Evolutionary conservation across 2,329 filamentous ascomycete genomes (phyloP).

Genomic region (Venturiaceae sp.): DNA sequence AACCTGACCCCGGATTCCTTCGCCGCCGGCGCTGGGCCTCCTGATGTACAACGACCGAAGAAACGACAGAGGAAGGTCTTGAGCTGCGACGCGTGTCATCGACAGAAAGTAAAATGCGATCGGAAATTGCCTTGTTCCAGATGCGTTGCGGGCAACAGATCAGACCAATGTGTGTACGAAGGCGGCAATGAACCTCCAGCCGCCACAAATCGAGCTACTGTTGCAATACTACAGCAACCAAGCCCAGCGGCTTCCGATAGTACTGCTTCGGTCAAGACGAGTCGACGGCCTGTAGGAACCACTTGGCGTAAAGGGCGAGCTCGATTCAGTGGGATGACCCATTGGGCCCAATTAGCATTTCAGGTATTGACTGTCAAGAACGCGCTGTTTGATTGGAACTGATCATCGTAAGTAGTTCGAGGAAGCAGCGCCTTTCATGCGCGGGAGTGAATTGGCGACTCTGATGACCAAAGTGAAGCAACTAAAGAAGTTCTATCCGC

Average conservation of each 20-base stretch:
- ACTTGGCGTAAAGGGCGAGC: background rate
- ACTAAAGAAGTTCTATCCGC: background rate
- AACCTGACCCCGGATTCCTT: background rate
- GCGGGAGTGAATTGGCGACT: background rate
- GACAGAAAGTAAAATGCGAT: slow-evolving; percentile 5
- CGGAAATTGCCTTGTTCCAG: background rate
- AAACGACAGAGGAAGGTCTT: slow-evolving; percentile 5
- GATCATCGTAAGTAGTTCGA: background rate
- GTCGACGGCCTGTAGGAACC: background rate
- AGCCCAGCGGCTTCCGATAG: background rate
- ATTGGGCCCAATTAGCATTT: slow-evolving; percentile 6
- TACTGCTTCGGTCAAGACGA: background rate
- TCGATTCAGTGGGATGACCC: slow-evolving; percentile 1
- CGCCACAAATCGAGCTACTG: background rate
- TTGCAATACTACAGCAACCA: background rate
- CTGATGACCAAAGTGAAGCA: background rate
- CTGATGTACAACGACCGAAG: background rate
- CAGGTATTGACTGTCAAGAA: background rate
- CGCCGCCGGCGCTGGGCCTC: background rate
- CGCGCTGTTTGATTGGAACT: background rate
- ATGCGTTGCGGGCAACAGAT: background rate
- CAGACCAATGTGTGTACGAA: slow-evolving; percentile 1
- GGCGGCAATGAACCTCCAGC: background rate
- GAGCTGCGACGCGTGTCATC: slow-evolving; percentile 1
- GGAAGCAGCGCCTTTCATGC: background rate